Conservation (phyloP, 2,329 filamentous ascomycete species). For the Akanthomyces muscarius region DNA sequence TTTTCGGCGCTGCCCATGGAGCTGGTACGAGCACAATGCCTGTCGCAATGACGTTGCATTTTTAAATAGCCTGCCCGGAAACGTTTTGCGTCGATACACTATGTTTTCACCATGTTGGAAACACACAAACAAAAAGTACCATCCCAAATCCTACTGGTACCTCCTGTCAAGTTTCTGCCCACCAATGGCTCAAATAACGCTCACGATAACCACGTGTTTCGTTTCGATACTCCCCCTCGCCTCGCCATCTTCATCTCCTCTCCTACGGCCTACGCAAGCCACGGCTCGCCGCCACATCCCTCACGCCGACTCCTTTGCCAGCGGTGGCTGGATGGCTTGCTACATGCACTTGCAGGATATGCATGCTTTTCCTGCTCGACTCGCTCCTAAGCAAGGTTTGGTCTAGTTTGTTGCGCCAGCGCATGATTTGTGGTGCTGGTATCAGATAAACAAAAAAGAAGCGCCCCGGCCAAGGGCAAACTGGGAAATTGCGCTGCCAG, state of each 20-base stretch:
- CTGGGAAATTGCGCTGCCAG: neutral
- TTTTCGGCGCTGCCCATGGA: too few species aligned
- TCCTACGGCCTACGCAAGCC: neutral
- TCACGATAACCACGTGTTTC: neutral
- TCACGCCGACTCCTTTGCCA: neutral
- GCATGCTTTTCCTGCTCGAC: neutral
- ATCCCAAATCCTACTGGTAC: neutral
- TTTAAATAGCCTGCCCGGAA: neutral
- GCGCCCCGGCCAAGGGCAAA: neutral
- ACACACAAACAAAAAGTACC: neutral
- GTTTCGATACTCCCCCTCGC: neutral
- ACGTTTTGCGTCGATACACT: neutral
- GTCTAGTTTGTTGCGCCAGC: neutral
- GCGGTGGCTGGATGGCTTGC: neutral
- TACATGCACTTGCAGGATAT: neutral
- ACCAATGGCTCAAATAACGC: neutral
- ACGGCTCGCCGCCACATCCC: slow-evolving; percentile 1
- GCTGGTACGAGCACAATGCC: neutral
- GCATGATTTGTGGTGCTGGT: neutral
- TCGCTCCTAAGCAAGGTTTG: neutral
- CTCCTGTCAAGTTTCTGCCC: neutral
- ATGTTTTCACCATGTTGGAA: neutral
- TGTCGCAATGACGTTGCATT: slow-evolving; percentile 9
- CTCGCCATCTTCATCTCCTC: neutral
- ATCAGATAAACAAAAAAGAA: neutral